phyloP scores from a whole-genome alignment of 1,284 basidiomycete species.

The Pyrrhoderma noxium region DNA sequence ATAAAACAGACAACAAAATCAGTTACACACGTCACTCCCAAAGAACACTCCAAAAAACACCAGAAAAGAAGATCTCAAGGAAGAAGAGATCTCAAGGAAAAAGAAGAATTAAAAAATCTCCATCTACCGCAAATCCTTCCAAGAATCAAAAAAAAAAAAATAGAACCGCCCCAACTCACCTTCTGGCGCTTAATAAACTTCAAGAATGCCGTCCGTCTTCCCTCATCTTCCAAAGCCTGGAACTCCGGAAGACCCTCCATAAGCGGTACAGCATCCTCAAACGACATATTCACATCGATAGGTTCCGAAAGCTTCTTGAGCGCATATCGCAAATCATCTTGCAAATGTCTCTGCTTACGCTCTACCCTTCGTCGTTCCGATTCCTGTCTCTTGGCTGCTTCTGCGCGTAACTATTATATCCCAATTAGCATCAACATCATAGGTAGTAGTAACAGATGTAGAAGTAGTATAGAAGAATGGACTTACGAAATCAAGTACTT shows the following conservation, averaged over 20 bases:
- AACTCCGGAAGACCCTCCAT: conserved; percentile 80
- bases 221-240: conserved; percentile 75
- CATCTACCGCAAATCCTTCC: too few relatives aligned
- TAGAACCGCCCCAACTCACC: too few relatives aligned
- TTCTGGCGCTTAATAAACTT: conserved; percentile 87
- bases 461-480: not conserved
- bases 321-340: conserved; percentile 95
- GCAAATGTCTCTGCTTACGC: conserved; percentile 76
- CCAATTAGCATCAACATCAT: too few relatives aligned
- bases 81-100: not conserved
- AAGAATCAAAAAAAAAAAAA: not conserved
- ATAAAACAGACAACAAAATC: too few relatives aligned
- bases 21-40: not conserved
- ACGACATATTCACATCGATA: conserved; percentile 64
- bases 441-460: too few relatives aligned
- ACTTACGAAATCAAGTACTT: conserved; percentile 64
- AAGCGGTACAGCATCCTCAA: conserved; percentile 69
- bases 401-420: conserved; percentile 57
- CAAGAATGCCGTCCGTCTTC: conserved; percentile 68
- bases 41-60: too few relatives aligned
- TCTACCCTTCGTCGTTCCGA: conserved; percentile 81
- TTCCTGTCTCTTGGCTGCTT: conserved; percentile 64
- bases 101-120: not conserved
- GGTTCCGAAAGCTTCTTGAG: conserved; percentile 83
- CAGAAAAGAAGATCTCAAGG: conserved; percentile 9